Conservation (phyloP, 352 stramenopile species). For the Pilasporangium apinafurcum region DNA sequence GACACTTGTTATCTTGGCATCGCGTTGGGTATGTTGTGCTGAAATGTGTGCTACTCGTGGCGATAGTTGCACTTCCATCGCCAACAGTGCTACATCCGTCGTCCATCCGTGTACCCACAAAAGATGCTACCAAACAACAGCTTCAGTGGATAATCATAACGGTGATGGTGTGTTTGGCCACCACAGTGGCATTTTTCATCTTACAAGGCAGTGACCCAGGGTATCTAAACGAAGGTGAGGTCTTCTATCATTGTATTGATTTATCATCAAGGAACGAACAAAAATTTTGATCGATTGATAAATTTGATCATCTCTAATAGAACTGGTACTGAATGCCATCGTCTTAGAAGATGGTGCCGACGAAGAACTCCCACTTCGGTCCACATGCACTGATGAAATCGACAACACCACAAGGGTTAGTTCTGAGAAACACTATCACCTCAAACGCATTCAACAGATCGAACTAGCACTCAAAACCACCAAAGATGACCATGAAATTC, state of each 20-base stretch:
- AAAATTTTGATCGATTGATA: too few relatives aligned
- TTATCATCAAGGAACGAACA: too few relatives aligned
- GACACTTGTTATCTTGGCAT: too few relatives aligned
- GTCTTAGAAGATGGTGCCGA: constrained; percentile 7
- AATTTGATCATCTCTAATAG: too few relatives aligned
- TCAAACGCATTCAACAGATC: constrained; percentile 21
- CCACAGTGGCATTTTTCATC: constrained; percentile 10
- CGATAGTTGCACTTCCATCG: not conserved
- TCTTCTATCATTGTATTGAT: not conserved
- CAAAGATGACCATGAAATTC: not conserved
- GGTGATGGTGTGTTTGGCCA: not conserved
- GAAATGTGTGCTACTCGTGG: not conserved
- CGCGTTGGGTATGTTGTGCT: not conserved
- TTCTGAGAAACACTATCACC: constrained; percentile 10
- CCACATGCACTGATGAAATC: not conserved
- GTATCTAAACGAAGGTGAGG: constrained; percentile 25
- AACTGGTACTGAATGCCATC: constrained; percentile 1
- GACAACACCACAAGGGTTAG: not conserved
- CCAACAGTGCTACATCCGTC: not conserved
- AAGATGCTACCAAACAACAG: not conserved
- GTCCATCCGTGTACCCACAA: not conserved
- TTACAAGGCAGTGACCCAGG: constrained; percentile 36
- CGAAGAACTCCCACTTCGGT: too few relatives aligned
- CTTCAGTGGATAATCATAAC: not conserved
- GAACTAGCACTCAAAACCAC: constrained; percentile 7